Conservation (phyloP, 2,329 filamentous ascomycete genomes). For the Drechslera avenae region DNA sequence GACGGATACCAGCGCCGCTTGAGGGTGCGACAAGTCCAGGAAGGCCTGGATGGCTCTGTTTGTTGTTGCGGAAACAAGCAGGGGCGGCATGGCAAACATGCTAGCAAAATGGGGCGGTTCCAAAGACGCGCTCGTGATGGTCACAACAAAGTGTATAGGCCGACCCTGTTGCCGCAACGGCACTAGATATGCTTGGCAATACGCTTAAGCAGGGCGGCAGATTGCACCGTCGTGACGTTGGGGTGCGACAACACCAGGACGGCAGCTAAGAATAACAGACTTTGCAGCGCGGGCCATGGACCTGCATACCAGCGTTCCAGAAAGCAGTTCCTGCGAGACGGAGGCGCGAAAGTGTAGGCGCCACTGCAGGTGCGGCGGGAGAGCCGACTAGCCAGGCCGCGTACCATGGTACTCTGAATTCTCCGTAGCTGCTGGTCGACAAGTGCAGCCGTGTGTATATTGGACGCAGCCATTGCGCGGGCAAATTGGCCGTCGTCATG, state of each 20-base stretch:
- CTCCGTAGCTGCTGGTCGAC: background rate
- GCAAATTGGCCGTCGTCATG: constrained; percentile 5
- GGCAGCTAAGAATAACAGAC: constrained; percentile 13
- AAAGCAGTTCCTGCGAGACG: constrained; percentile 8
- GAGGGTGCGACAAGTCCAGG: too few relatives aligned
- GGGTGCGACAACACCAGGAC: constrained; percentile 7
- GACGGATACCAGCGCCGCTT: too few relatives aligned
- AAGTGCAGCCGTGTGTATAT: background rate
- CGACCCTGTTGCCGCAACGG: too few relatives aligned
- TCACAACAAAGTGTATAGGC: too few relatives aligned
- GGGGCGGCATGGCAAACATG: too few relatives aligned
- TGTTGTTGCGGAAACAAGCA: too few relatives aligned
- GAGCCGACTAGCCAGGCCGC: constrained; percentile 1
- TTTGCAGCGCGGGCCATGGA: constrained; percentile 3
- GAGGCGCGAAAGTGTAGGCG: constrained; percentile 8
- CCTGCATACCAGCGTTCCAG: constrained; percentile 13
- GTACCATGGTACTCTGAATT: constrained; percentile 6
- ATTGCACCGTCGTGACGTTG: background rate
- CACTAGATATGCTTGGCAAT: background rate
- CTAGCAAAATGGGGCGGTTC: background rate
- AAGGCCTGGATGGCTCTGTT: too few relatives aligned
- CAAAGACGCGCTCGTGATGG: too few relatives aligned
- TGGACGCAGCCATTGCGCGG: background rate
- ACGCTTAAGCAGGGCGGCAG: background rate
- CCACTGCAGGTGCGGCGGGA: constrained; percentile 12